Percentiles rank a stretch among this genome's conserved stretches.
phyloP scores from a whole-genome alignment of 2,329 filamentous ascomycete species.

The Metarhizium rileyi region DNA sequence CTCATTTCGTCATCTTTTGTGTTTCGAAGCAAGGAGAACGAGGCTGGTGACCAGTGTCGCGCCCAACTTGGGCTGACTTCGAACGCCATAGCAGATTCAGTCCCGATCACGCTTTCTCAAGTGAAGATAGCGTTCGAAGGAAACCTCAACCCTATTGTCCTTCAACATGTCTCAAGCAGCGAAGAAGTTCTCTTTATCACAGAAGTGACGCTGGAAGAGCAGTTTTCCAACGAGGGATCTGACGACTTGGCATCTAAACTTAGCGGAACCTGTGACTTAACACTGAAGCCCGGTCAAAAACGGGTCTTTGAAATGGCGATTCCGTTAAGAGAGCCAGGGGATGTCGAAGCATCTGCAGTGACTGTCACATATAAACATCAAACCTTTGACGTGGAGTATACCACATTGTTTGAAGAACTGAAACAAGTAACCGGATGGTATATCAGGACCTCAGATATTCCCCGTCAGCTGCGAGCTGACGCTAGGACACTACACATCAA shows the following conservation, averaged over 20 bases:
- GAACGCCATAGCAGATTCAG: constrained; percentile 41
- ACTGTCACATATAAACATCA: constrained; percentile 54
- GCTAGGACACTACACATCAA: constrained; percentile 58
- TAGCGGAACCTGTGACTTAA: constrained; percentile 52
- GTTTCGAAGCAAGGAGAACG: constrained; percentile 48
- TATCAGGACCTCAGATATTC: constrained; percentile 30
- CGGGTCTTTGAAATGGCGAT: constrained; percentile 63
- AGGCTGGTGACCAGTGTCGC: constrained; percentile 48
- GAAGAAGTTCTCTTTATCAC: constrained; percentile 10
- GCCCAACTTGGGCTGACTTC: constrained; percentile 51
- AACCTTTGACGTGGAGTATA: constrained; percentile 58
- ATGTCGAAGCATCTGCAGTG: constrained; percentile 56
- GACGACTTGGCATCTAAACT: constrained; percentile 29
- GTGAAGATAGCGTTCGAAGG: constrained; percentile 48
- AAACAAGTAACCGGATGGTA: constrained; percentile 41
- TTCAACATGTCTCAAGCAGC: constrained; percentile 31
- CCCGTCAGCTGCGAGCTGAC: constrained; percentile 37
- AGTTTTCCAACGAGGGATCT: constrained; percentile 12
- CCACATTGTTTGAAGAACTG: constrained; percentile 40
- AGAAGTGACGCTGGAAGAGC: constrained; percentile 20
- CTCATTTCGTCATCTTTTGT: constrained; percentile 46
- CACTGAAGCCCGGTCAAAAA: constrained; percentile 55
- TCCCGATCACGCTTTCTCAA: constrained; percentile 40
- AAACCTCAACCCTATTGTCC: constrained; percentile 42
- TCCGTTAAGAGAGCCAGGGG: constrained; percentile 72